Conservation (phyloP, 768 basidiomycete species). For the Collybia sordida region DNA sequence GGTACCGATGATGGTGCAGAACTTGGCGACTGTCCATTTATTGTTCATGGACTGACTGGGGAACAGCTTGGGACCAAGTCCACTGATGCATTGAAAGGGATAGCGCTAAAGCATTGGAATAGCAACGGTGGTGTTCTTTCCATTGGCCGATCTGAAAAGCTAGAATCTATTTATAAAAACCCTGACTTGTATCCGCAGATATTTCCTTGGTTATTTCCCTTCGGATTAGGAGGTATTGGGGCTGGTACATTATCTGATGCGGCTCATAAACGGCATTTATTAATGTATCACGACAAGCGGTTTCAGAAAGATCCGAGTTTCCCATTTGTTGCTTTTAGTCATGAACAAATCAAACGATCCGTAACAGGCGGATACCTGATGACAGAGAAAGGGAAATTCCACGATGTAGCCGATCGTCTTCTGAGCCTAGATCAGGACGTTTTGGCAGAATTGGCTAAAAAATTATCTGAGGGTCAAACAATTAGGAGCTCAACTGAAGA, state of each 20-base stretch:
- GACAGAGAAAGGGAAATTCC: background rate
- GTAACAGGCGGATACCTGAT: constrained; percentile 1
- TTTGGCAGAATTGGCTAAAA: background rate
- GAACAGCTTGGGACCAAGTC: constrained; percentile 24
- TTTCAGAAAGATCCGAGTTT: no score
- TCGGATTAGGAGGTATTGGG: constrained; percentile 31
- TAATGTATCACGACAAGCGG: no score
- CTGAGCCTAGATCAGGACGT: constrained; percentile 1
- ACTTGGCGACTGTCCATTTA: constrained; percentile 31
- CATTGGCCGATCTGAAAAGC: constrained; percentile 20
- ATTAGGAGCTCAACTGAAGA: constrained; percentile 19
- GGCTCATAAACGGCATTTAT: constrained; percentile 21
- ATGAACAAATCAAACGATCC: constrained; percentile 23
- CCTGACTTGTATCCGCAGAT: constrained; percentile 30
- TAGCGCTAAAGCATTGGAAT: no score
- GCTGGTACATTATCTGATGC: constrained; percentile 9
- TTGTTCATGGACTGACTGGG: constrained; percentile 34
- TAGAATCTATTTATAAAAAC: constrained; percentile 22
- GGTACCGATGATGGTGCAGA: constrained; percentile 24
- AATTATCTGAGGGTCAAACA: constrained; percentile 1
- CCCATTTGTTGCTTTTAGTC: no score
- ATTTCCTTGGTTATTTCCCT: constrained; percentile 43
- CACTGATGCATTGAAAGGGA: constrained; percentile 9
- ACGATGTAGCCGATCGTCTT: background rate
- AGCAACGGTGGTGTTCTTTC: constrained; percentile 24